Percentiles rank a stretch among this genome's conserved stretches.
These are phyloP conservation scores for Stereocaulon alpinum DNA, from an alignment of 495 filamentous ascomycete species.

Conservation along the genomic window DNA sequence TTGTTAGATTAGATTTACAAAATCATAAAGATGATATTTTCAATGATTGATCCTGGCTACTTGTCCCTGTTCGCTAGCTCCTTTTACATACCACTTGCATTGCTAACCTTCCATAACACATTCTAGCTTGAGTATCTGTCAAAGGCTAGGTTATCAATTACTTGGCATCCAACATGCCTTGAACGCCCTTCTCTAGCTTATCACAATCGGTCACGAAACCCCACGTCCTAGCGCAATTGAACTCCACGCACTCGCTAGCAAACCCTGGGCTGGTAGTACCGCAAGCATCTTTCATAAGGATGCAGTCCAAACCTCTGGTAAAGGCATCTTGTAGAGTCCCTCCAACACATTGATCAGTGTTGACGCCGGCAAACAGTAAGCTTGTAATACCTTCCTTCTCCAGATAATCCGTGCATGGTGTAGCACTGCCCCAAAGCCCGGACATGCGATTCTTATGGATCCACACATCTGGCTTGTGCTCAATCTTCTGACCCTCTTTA, in stretches of 20 bases:
- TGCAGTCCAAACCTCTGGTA: conserved; percentile 44
- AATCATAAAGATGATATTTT: not conserved
- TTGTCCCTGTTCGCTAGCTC: too few relatives aligned
- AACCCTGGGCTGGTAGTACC: conserved; percentile 38
- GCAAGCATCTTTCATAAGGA: conserved; percentile 43
- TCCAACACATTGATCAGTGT: conserved; percentile 51
- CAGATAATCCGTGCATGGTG: conserved; percentile 28
- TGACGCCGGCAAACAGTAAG: conserved; percentile 46
- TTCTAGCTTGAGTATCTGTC: not conserved
- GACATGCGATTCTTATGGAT: conserved; percentile 49
- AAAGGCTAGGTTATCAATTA: not conserved
- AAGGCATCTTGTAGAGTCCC: conserved; percentile 45
- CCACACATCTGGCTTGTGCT: conserved; percentile 34
- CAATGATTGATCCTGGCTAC: too few relatives aligned
- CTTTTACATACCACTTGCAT: not conserved
- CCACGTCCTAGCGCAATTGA: conserved; percentile 33
- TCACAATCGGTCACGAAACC: conserved; percentile 34
- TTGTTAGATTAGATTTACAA: not conserved
- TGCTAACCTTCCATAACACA: too few relatives aligned
- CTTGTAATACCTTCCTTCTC: conserved; percentile 36
- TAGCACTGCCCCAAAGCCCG: conserved; percentile 38
- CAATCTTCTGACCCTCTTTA: conserved; percentile 20
- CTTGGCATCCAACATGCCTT: conserved; percentile 27
- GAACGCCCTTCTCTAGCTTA: conserved; percentile 33
- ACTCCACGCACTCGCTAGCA: conserved; percentile 34